Percentiles rank a stretch among this genome's conserved stretches.
Conservation (phyloP, 495 filamentous ascomycete species). For the Xylona heveae region DNA sequence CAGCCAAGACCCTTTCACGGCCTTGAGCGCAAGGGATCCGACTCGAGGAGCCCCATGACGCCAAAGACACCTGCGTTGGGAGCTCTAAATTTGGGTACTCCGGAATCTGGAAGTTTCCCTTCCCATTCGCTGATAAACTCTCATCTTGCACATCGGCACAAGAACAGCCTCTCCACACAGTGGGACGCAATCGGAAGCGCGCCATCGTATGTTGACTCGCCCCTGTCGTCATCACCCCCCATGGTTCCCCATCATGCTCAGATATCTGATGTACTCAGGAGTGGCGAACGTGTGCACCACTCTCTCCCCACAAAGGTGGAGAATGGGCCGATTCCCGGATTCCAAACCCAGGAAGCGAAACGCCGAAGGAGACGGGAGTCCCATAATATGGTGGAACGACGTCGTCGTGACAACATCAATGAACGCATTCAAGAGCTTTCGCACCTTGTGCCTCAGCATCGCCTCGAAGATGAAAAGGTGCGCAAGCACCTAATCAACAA, state of each 20-base stretch:
- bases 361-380: conserved; percentile 74
- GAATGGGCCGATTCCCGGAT: conserved; percentile 21
- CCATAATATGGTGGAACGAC: conserved; percentile 88
- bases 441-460: conserved; percentile 76
- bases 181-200: conserved; percentile 64
- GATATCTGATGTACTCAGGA: conserved; percentile 48
- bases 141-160: conserved; percentile 37
- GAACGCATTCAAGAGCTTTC: conserved; percentile 93
- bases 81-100: conserved; percentile 32
- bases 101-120: conserved; percentile 45
- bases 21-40: conserved; percentile 44
- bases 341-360: conserved; percentile 76
- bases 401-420: conserved; percentile 94
- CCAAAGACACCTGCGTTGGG: conserved; percentile 40
- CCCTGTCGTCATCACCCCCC: conserved; percentile 47
- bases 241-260: conserved; percentile 21
- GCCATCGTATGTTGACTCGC: conserved; percentile 63
- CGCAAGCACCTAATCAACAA: conserved; percentile 86
- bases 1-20: conserved; percentile 35
- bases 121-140: conserved; percentile 51
- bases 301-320: conserved; percentile 52
- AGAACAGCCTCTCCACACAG: conserved; percentile 61
- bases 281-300: conserved; percentile 45
- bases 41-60: conserved; percentile 55
- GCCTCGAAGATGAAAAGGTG: conserved; percentile 91